Conservation (phyloP, 2,329 filamentous ascomycete genomes). For the Talaromyces albobiverticillius region DNA sequence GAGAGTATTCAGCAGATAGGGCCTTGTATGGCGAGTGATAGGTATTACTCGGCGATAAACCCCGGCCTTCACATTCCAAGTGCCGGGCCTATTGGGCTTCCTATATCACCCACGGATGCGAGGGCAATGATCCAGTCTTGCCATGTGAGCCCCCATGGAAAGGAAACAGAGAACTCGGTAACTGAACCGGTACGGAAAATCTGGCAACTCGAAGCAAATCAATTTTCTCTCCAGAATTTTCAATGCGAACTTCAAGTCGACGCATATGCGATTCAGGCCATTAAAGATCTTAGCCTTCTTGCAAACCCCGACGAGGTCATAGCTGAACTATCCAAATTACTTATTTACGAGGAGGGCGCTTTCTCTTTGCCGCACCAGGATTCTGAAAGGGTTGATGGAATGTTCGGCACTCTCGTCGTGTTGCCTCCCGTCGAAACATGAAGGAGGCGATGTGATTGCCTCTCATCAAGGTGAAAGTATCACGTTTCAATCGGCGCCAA, state of each 20-base stretch:
- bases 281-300: slow-evolving; percentile 27
- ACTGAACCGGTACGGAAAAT: slow-evolving; percentile 42
- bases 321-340: slow-evolving; percentile 47
- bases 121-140: slow-evolving; percentile 17
- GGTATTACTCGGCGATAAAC: background rate
- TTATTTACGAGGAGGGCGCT: slow-evolving; percentile 51
- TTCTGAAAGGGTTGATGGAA: slow-evolving; percentile 47
- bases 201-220: slow-evolving; percentile 41
- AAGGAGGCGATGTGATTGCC: slow-evolving; percentile 47
- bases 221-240: slow-evolving; percentile 38
- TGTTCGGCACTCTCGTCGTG: slow-evolving; percentile 53
- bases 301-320: slow-evolving; percentile 17
- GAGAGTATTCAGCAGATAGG: background rate
- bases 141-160: slow-evolving; percentile 31
- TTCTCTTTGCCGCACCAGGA: slow-evolving; percentile 50
- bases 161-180: slow-evolving; percentile 38
- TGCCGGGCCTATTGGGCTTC: slow-evolving; percentile 10
- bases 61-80: slow-evolving; percentile 8
- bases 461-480: slow-evolving; percentile 35
- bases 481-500: slow-evolving; percentile 27
- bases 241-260: slow-evolving; percentile 28
- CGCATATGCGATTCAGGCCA: background rate
- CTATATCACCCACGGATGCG: background rate
- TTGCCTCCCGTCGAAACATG: slow-evolving; percentile 48
- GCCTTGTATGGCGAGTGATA: background rate